Conservation (phyloP, 2,329 filamentous ascomycete species). For the Zasmidium citrigriseum region DNA sequence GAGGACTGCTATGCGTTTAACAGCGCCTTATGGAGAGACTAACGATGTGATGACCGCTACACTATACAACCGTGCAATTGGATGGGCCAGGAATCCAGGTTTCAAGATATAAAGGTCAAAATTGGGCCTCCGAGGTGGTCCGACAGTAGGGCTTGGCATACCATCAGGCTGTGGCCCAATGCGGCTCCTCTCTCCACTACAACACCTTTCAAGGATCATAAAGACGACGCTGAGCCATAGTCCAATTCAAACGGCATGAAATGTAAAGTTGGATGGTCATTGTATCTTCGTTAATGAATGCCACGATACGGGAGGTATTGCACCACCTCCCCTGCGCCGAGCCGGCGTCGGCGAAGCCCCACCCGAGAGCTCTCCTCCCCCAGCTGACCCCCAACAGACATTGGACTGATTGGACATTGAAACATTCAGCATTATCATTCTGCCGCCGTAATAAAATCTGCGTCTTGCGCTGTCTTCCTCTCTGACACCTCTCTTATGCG, state of each 20-base stretch:
- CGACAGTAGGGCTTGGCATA: not conserved
- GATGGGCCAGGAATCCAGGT: not conserved
- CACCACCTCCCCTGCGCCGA: slow-evolving; percentile 8
- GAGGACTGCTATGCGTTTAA: too few relatives aligned
- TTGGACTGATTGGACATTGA: slow-evolving; percentile 4
- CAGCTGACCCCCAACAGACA: not conserved
- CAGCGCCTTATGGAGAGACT: too few relatives aligned
- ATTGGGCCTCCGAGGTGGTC: not conserved
- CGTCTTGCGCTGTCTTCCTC: not conserved
- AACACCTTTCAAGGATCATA: too few relatives aligned
- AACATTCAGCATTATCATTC: slow-evolving; percentile 9
- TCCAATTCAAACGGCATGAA: too few relatives aligned
- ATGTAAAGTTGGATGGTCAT: too few relatives aligned
- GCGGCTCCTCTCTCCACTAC: not conserved
- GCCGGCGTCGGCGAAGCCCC: slow-evolving; percentile 5
- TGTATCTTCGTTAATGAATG: too few relatives aligned
- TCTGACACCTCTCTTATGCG: slow-evolving; percentile 2
- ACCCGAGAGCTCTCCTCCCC: not conserved
- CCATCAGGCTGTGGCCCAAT: not conserved
- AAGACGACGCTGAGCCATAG: too few relatives aligned
- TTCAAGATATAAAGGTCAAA: not conserved
- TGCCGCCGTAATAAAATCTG: slow-evolving; percentile 1
- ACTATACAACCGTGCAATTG: not conserved
- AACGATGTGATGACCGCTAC: slow-evolving; percentile 9
- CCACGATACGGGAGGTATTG: not conserved